Conservation (phyloP, 179 eudicot genomes). For the Heliamphora pulchella region DNA sequence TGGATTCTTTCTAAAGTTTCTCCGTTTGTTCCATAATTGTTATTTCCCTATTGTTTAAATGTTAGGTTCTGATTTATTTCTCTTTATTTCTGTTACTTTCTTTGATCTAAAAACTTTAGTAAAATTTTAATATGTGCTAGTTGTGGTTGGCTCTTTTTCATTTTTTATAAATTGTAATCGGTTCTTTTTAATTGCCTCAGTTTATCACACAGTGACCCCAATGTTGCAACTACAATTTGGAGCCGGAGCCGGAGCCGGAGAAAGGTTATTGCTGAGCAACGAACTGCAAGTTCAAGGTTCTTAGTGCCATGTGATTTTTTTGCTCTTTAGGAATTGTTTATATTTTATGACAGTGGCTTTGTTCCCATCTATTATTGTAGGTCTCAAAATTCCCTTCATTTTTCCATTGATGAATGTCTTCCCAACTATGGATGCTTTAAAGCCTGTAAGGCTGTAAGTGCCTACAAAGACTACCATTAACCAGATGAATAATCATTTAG, state of each 20-base stretch:
- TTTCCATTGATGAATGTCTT: neutral
- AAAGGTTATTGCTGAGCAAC: conserved; percentile 81
- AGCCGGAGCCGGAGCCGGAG: conserved; percentile 94
- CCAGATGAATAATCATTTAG: too few species aligned
- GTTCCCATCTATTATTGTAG: neutral
- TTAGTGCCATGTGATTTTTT: conserved; percentile 19
- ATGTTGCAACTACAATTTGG: conserved; percentile 73
- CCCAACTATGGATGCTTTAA: too few species aligned
- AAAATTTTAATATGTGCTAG: too few species aligned
- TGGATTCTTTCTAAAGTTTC: too few species aligned
- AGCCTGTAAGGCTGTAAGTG: neutral
- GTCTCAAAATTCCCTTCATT: neutral
- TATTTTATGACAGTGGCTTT: neutral
- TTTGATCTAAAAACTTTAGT: too few species aligned
- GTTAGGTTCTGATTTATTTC: too few species aligned
- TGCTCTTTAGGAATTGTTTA: too few species aligned
- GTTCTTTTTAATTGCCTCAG: conserved; percentile 34
- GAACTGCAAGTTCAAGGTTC: conserved; percentile 98
- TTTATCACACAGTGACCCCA: conserved; percentile 82
- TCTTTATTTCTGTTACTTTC: too few species aligned
- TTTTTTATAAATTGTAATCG: too few species aligned
- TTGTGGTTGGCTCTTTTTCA: too few species aligned
- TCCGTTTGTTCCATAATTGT: too few species aligned
- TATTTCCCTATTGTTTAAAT: neutral
- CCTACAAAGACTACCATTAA: too few species aligned